Evolutionary conservation across 2,329 filamentous ascomycete species (phyloP), one percentile per base, ranked within the genome.

Genomic region (Pseudogymnoascus sp.): DNA sequence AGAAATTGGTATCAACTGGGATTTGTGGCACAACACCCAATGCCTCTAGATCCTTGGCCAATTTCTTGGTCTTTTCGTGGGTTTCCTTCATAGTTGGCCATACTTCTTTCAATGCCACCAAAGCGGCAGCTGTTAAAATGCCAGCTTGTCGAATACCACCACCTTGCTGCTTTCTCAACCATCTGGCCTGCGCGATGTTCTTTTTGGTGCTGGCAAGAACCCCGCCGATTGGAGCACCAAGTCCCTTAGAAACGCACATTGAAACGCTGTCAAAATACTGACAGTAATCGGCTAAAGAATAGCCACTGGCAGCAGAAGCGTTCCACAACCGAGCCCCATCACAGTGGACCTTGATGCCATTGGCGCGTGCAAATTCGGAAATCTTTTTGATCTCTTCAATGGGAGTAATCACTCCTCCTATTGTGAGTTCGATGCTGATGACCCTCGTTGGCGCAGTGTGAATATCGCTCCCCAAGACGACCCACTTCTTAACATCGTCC

Each of bases 281-380:
- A 66, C 85, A 85, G 71, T 84, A 92, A 0, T 91, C 88, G 2
- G 82, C 75, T 35, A 94, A 74, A 3, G 80, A 81, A 0, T 85
- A 88, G 0, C 86, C 86, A 0, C 85, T 87, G 0, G 89, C 83
- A 2, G 82, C 87, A 0, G 89, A 88, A 12, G 89, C 91, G 71
- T 95, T 89, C 90, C 90, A 95, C 13, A 95, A 76, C 10, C 91
- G 79, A 3, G 91, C 91, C 10, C 91, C 91, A 69, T 95, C 91
- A 65, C 91, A 78, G 73, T 95, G 91, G 70, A 92, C 78, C 64
- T 83, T 82, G 64, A 94, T 86, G 25, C 76, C 79, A 65, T 90
- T 78, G 68, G 81, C 72, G 68, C 70, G 80, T 64, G 87, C 90
- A 79, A 89, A 96, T 1, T 79, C 78, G 0, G 84, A 80, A 69